Evolutionary conservation across 2,329 filamentous ascomycete genomes (phyloP).

Genomic region (Fonsecaea multimorphosa): DNA sequence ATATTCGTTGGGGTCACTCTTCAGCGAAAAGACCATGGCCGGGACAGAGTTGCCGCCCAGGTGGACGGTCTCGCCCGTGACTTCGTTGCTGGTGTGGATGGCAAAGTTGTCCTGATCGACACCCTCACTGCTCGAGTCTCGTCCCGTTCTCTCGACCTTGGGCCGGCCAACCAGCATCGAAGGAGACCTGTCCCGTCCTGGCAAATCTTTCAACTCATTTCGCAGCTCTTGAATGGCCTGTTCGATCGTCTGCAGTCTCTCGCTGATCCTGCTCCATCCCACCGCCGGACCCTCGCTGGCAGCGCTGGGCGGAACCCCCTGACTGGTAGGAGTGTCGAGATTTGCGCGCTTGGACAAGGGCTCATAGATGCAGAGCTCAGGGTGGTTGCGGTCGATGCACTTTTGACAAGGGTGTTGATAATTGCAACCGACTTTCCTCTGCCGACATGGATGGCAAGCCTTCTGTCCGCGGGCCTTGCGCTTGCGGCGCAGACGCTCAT

Average conservation of each 20-base stretch:
- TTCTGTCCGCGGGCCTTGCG: conserved; percentile 43
- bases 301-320: neutral
- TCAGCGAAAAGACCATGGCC: conserved; percentile 62
- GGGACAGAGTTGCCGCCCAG: conserved; percentile 67
- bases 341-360: conserved; percentile 47
- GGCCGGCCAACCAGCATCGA: neutral
- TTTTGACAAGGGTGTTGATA: conserved; percentile 49
- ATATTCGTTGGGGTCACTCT: conserved; percentile 55
- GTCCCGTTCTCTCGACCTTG: neutral
- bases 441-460: conserved; percentile 46
- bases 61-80: conserved; percentile 61
- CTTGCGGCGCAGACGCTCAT: conserved; percentile 32
- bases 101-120: conserved; percentile 5
- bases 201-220: neutral
- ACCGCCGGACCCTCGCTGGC: neutral
- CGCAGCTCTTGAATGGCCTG: conserved; percentile 5
- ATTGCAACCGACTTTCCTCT: conserved; percentile 48
- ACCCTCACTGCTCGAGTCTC: conserved; percentile 1
- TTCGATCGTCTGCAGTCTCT: conserved; percentile 4
- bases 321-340: neutral
- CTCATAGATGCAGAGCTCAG: conserved; percentile 55
- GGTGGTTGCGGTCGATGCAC: conserved; percentile 55
- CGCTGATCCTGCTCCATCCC: conserved; percentile 3
- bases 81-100: conserved; percentile 11
- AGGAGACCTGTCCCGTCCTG: neutral